A percentile compares a stretch with the other conserved stretches of the same genome.
Conservation (phyloP, 306 rosid species). For the Trifolium dubium region DNA sequence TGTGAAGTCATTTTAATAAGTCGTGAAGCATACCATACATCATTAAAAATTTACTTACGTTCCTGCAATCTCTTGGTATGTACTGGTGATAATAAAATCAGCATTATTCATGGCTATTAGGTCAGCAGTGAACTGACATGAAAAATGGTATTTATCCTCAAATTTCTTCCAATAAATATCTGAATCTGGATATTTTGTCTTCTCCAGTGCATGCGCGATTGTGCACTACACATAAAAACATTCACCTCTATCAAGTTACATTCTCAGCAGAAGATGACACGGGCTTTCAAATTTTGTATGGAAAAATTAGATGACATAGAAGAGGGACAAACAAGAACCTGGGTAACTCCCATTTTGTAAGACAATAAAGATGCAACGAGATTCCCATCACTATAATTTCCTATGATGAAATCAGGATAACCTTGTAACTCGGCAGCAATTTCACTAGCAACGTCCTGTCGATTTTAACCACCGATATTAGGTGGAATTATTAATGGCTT, state of each 20-base stretch:
- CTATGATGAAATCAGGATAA: conserved; percentile 83
- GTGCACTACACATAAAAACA: conserved; percentile 68
- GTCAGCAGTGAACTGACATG: conserved; percentile 95
- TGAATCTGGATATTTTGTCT: conserved; percentile 93
- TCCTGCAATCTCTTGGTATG: conserved; percentile 99
- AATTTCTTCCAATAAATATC: conserved; percentile 85
- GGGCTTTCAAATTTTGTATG: conserved; percentile 26
- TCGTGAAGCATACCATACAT: conserved; percentile 2
- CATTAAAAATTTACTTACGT: conserved; percentile 57
- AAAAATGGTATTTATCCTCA: conserved; percentile 88
- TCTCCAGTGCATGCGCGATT: conserved; percentile 92
- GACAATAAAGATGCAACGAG: conserved; percentile 92
- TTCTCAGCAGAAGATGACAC: conserved; percentile 11
- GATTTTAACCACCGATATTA: conserved; percentile 34
- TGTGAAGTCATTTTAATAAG: conserved; percentile 3
- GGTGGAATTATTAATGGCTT: conserved; percentile 22
- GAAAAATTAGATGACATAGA: conserved; percentile 12
- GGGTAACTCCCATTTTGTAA: conserved; percentile 92
- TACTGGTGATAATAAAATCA: conserved; percentile 95
- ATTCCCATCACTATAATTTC: conserved; percentile 97
- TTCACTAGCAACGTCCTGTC: conserved; percentile 86
- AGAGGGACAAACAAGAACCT: conserved; percentile 55
- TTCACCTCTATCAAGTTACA: conserved; percentile 34
- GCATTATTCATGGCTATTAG: conserved; percentile 91
- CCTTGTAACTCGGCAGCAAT: conserved; percentile 81